Base-by-base conservation (phyloP, 768 basidiomycete genomes). In the Kwoniella sp. region DNA sequence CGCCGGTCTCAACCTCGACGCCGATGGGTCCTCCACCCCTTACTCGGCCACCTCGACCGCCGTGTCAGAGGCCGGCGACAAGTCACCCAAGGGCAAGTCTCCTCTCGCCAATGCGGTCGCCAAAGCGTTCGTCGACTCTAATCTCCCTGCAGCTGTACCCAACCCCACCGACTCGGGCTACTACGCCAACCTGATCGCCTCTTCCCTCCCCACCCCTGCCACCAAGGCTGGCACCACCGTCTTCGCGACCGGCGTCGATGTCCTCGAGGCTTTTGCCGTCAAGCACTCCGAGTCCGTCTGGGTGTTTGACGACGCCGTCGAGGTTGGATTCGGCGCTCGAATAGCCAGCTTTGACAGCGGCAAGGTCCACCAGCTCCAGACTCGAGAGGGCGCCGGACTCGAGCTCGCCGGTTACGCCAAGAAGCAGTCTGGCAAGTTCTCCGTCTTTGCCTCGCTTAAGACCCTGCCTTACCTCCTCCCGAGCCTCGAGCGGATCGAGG, bases 401-500 rank as follows among this genome's bases (percentile, higher is more conserved):
- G 69, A 67, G 38, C 45, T 70, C 17, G 65, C 69, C 5, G 69
- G 69, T 29, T 70, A 65, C 33, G 92, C 59, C 80, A 87, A 48
- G 87, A 91, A 29, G 67, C 55, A 69, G 39, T 26, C 40, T 33
- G 70, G 70, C 25, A 63, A 65, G 41, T 53, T 76, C 53, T 58
- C 67, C n/a, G 70, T 77, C 12, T 74, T 78, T 73, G 88, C 87
- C 3, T 86, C 90, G 0, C 85, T 89, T 0, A 78, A 77, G n/a
- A 89, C 92, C 2, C 79, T 98, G 37, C 83, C 85, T 7, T 78
- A 83, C 53, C 90, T 98, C 86, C 80, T 85, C 0, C 82, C 86
- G 7, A 84, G 87, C 3, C 81, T 99, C 46, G 70, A 80, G n/a
- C 74, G 84, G 67, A 76, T 95, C 2, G 76, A 78, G 26, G 84